Evolutionary conservation across 2,329 filamentous ascomycete species (phyloP).

Genomic region (Colletotrichum echinochloae): DNA sequence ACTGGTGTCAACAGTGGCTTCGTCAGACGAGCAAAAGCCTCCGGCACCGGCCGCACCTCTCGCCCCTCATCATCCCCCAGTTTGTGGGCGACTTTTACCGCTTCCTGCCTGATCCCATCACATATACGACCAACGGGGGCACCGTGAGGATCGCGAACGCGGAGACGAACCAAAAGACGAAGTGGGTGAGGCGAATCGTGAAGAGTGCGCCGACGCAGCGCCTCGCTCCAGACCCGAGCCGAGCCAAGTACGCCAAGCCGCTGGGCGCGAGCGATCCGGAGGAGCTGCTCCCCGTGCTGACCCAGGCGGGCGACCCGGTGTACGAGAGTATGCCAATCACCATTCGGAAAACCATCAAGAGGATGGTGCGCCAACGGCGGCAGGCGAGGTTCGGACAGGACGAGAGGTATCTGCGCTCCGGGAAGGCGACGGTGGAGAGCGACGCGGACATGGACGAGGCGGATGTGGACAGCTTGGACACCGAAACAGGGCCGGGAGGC

Average conservation of each 20-base stretch:
- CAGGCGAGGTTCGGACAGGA: constrained; percentile 13
- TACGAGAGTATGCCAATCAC: constrained; percentile 25
- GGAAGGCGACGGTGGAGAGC: not conserved
- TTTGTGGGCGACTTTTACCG: constrained; percentile 39
- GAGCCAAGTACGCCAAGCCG: not conserved
- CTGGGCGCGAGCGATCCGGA: not conserved
- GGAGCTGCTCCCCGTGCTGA: constrained; percentile 12
- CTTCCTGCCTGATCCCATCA: constrained; percentile 31
- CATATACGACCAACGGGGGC: constrained; percentile 32
- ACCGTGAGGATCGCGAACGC: constrained; percentile 31
- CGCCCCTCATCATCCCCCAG: constrained; percentile 18
- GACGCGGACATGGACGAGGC: not conserved
- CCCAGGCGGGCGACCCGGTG: constrained; percentile 14
- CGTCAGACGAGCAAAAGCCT: constrained; percentile 12
- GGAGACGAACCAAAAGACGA: constrained; percentile 2
- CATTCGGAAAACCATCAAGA: constrained; percentile 12
- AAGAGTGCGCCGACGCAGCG: not conserved
- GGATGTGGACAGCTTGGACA: not conserved
- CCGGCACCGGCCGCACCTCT: not conserved
- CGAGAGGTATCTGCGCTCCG: constrained; percentile 11
- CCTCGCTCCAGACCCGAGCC: constrained; percentile 12
- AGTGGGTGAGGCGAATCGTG: constrained; percentile 9
- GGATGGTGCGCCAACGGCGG: constrained; percentile 26
- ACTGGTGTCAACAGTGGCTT: constrained; percentile 37
- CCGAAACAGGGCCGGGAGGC: not conserved